Evolutionary conservation across 371 early-diverging fungal genomes (phyloP).

Genomic region (Mortierella sp.): DNA sequence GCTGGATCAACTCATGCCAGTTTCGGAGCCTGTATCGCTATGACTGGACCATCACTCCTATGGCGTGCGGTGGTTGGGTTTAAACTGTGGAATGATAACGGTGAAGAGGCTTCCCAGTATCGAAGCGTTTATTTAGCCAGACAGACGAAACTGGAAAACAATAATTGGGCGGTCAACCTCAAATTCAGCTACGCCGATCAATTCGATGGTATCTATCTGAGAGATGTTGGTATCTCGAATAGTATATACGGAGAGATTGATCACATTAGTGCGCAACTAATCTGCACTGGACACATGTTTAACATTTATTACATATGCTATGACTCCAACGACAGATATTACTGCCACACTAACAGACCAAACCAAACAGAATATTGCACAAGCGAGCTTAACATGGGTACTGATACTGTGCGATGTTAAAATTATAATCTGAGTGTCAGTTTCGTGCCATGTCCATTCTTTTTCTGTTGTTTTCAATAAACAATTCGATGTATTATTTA

Average conservation of each 20-base stretch:
- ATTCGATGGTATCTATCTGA: too few relatives aligned
- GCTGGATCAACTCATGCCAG: not conserved
- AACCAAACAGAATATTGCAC: not conserved
- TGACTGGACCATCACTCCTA: not conserved
- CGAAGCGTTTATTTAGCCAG: not conserved
- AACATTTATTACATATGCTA: not conserved
- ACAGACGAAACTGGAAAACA: not conserved
- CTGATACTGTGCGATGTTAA: not conserved
- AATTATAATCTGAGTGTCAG: too few relatives aligned
- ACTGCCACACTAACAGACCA: not conserved
- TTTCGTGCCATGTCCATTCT: too few relatives aligned
- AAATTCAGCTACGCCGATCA: too few relatives aligned
- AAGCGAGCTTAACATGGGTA: not conserved
- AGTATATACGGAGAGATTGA: too few relatives aligned
- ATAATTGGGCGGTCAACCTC: not conserved
- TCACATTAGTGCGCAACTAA: too few relatives aligned
- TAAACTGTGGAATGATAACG: not conserved
- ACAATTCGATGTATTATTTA: too few relatives aligned
- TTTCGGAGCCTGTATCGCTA: not conserved
- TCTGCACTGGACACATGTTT: too few relatives aligned
- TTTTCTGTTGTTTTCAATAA: too few relatives aligned
- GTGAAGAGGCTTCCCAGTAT: not conserved
- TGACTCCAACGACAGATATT: not conserved
- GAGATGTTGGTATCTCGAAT: too few relatives aligned
- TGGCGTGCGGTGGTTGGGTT: not conserved